Evolutionary conservation across 257 asterid genomes (phyloP).

Genomic region (Schizonepeta tenuifolia): DNA sequence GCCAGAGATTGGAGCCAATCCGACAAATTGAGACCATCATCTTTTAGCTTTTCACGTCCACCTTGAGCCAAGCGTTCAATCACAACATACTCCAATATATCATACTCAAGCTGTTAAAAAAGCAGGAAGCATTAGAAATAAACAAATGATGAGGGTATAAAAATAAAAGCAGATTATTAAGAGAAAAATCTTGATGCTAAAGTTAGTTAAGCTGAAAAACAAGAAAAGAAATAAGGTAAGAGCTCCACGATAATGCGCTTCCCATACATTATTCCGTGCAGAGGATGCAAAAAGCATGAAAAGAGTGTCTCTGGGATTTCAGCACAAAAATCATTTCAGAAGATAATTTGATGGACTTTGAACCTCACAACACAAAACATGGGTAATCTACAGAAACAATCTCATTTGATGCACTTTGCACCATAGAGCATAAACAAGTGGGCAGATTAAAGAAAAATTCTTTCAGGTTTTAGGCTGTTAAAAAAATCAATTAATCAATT

Average conservation of each 20-base stretch:
- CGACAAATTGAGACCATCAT: constrained; percentile 95
- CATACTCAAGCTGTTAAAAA: constrained; percentile 88
- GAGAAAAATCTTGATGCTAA: neutral
- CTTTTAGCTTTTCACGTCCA: constrained; percentile 99
- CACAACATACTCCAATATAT: constrained; percentile 95
- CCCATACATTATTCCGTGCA: neutral
- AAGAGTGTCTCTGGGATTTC: neutral
- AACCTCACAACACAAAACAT: neutral
- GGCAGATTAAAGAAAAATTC: neutral
- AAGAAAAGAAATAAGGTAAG: constrained; percentile 7
- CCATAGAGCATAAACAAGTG: neutral
- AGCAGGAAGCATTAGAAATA: constrained; percentile 21
- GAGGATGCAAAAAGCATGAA: constrained; percentile 20
- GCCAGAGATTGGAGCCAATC: constrained; percentile 99
- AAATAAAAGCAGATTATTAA: constrained; percentile 10
- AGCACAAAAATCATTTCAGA: neutral
- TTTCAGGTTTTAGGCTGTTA: neutral
- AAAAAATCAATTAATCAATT: neutral
- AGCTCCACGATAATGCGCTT: neutral
- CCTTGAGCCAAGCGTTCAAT: constrained; percentile 97
- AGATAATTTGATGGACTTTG: neutral
- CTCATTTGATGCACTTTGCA: neutral
- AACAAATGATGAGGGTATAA: neutral
- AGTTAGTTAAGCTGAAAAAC: neutral
- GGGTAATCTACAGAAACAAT: neutral